Evolutionary conservation across 805 yeast genomes (phyloP).

Genomic region (Nakazawaea ishiwadae): DNA sequence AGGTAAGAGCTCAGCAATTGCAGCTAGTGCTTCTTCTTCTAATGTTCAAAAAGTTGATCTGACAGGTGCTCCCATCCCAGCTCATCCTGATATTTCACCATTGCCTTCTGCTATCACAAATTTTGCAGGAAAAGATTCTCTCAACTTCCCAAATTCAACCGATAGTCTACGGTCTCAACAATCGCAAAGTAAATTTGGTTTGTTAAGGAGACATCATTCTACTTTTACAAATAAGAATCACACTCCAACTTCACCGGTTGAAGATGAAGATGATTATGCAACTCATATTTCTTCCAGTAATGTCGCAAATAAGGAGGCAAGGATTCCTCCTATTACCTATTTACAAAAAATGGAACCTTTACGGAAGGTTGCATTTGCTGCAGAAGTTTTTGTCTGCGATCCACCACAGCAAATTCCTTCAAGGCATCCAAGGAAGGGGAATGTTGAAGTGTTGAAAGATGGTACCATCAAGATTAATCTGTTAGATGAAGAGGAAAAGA

Average conservation of each 20-base stretch:
- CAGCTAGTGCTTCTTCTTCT: conserved; percentile 18
- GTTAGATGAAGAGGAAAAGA: conserved; percentile 25
- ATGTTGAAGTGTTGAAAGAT: conserved; percentile 40
- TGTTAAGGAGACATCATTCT: conserved; percentile 5
- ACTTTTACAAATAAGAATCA: not conserved
- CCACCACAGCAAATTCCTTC: conserved; percentile 97
- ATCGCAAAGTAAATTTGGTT: not conserved
- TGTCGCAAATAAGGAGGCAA: conserved; percentile 10
- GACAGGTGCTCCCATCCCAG: conserved; percentile 43
- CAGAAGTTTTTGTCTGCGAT: conserved; percentile 66
- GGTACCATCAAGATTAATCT: conserved; percentile 31
- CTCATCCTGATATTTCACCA: conserved; percentile 43
- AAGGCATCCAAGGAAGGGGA: conserved; percentile 74
- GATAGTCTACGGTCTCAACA: not conserved
- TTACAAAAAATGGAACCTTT: conserved; percentile 30
- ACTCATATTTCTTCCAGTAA: conserved; percentile 12
- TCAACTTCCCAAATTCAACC: not conserved
- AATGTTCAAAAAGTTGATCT: conserved; percentile 30
- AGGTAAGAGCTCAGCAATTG: not conserved
- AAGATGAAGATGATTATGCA: conserved; percentile 12
- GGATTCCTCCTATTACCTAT: conserved; percentile 23
- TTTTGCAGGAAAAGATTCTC: conserved; percentile 13
- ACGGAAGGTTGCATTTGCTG: conserved; percentile 71
- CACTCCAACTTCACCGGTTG: not conserved
- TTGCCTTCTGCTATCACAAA: conserved; percentile 44